A percentile compares a stretch with the other conserved stretches of the same genome.
Evolutionary conservation across 1,284 basidiomycete genomes (phyloP).

Genomic region (Ceratorhiza oryzae-sativae): DNA sequence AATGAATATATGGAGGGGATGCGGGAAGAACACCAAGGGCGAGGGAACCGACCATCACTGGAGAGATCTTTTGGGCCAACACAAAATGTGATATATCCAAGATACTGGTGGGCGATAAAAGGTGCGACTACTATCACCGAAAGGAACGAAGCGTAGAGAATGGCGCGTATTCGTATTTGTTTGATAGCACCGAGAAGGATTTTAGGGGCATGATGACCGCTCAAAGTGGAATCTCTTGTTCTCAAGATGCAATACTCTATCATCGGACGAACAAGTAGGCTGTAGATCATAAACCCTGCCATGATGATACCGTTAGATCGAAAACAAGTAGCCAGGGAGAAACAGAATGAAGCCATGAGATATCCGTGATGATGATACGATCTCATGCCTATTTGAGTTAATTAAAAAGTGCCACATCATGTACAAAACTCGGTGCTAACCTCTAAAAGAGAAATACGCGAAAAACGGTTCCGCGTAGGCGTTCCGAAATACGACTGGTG

Average conservation of each 20-base stretch:
- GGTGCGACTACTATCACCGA: conserved; percentile 64
- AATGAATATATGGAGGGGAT: conserved; percentile 82
- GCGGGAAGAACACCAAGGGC: conserved; percentile 69
- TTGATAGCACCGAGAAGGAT: neutral
- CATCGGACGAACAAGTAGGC: conserved; percentile 62
- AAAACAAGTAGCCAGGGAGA: conserved; percentile 71
- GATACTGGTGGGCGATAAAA: conserved; percentile 72
- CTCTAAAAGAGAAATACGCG: conserved; percentile 78
- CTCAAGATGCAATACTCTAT: neutral
- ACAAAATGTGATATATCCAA: conserved; percentile 75
- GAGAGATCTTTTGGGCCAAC: neutral
- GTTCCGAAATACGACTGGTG: conserved; percentile 71
- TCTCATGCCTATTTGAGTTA: conserved; percentile 68
- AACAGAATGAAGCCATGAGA: conserved; percentile 63
- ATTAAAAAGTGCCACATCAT: neutral
- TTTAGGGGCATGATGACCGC: too few species aligned
- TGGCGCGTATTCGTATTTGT: conserved; percentile 43
- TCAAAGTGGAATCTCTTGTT: neutral
- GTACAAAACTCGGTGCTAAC: conserved; percentile 51
- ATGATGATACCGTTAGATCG: conserved; percentile 86
- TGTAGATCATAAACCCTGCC: conserved; percentile 77
- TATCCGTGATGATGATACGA: conserved; percentile 60
- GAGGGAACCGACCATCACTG: neutral
- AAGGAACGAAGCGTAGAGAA: conserved; percentile 54
- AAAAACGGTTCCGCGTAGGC: conserved; percentile 88